These are phyloP conservation scores for Arthonia radiata DNA, from an alignment of 495 filamentous ascomycete genomes.

Conservation along the genomic window DNA sequence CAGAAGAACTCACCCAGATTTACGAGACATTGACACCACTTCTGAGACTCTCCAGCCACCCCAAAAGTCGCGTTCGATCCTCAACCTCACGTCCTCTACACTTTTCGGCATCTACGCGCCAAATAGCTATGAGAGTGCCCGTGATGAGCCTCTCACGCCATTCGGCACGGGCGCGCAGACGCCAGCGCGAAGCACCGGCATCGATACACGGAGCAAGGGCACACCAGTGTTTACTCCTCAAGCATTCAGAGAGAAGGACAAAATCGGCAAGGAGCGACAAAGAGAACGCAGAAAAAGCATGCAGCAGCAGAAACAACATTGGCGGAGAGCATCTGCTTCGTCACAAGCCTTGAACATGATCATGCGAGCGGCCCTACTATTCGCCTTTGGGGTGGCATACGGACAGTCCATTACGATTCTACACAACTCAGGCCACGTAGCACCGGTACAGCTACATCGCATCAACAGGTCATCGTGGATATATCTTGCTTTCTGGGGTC, in stretches of 20 bases:
- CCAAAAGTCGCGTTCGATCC: slow-evolving; percentile 40
- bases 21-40: no score
- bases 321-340: slow-evolving; percentile 5
- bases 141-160: slow-evolving; percentile 16
- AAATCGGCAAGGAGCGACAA: neutral
- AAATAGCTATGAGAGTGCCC: slow-evolving; percentile 23
- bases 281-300: neutral
- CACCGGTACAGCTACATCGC: slow-evolving; percentile 33
- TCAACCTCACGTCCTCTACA: slow-evolving; percentile 75
- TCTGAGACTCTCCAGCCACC: no score
- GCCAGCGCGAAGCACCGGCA: slow-evolving; percentile 15
- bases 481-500: slow-evolving; percentile 61
- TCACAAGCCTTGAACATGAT: slow-evolving; percentile 14
- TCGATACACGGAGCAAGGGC: neutral
- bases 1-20: no score
- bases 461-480: slow-evolving; percentile 34
- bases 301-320: slow-evolving; percentile 7
- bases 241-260: neutral
- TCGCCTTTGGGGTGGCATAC: slow-evolving; percentile 59
- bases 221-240: neutral
- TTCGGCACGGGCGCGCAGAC: slow-evolving; percentile 54
- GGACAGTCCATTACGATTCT: slow-evolving; percentile 68
- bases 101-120: slow-evolving; percentile 77
- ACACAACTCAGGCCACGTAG: slow-evolving; percentile 40
- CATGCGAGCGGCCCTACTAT: slow-evolving; percentile 39